Evolutionary conservation across 495 filamentous ascomycete genomes (phyloP).

Genomic region (Physcia stellaris): DNA sequence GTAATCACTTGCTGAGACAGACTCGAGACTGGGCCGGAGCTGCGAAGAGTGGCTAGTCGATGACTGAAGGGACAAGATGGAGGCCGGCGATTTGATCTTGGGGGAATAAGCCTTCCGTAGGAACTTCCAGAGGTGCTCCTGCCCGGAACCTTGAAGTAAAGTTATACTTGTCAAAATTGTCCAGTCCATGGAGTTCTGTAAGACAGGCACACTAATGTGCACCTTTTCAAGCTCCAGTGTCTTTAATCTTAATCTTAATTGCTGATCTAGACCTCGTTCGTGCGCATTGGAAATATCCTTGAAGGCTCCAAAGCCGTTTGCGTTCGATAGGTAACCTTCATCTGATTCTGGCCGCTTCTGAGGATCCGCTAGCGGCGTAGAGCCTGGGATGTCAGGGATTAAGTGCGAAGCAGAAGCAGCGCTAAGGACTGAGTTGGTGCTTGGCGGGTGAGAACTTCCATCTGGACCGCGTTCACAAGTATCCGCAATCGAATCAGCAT

Average conservation of each 20-base stretch:
- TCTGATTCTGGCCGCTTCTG: too few relatives aligned
- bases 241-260: constrained; percentile 49
- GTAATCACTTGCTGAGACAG: too few relatives aligned
- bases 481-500: too few relatives aligned
- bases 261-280: background rate
- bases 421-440: too few relatives aligned
- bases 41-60: too few relatives aligned
- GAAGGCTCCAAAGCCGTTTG: background rate
- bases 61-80: too few relatives aligned
- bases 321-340: too few relatives aligned
- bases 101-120: constrained; percentile 62
- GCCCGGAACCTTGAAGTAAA: constrained; percentile 62
- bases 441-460: too few relatives aligned
- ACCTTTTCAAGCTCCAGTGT: constrained; percentile 77
- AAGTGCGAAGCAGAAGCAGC: too few relatives aligned
- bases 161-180: constrained; percentile 63
- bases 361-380: too few relatives aligned
- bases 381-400: too few relatives aligned
- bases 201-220: constrained; percentile 51
- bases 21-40: constrained; percentile 9
- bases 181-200: constrained; percentile 69
- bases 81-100: constrained; percentile 9
- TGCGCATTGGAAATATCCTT: background rate
- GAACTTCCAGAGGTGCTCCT: constrained; percentile 71
- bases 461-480: too few relatives aligned